phyloP scores from a whole-genome alignment of 306 rosid genomes.

The Dryas drummondii region DNA sequence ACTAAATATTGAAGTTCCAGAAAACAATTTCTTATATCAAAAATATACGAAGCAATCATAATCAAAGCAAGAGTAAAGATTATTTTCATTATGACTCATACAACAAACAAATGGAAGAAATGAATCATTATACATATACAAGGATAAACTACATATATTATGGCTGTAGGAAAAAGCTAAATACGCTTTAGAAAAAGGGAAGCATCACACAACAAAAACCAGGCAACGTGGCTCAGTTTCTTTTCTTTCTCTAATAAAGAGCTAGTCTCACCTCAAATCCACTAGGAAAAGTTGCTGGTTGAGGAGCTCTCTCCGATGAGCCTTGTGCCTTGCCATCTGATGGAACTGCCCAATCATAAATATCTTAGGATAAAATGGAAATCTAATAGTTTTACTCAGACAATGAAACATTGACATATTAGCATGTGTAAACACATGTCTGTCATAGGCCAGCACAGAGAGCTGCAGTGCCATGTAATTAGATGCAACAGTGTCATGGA shows the following conservation, averaged over 20 bases:
- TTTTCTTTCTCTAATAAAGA: background rate
- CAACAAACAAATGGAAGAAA: background rate
- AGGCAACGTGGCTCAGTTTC: background rate
- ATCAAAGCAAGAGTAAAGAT: background rate
- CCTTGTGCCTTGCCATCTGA: constrained; percentile 41
- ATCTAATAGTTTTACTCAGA: background rate
- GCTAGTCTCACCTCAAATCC: constrained; percentile 79
- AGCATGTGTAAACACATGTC: background rate
- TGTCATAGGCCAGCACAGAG: background rate
- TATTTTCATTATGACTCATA: background rate
- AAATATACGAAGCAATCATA: background rate
- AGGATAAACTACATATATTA: background rate
- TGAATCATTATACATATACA: background rate
- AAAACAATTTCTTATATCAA: background rate
- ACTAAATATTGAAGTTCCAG: background rate
- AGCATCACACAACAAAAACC: background rate
- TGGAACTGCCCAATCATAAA: constrained; percentile 40
- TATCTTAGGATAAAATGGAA: constrained; percentile 18
- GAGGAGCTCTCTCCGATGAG: constrained; percentile 51
- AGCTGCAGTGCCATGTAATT: background rate
- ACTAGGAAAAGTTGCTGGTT: constrained; percentile 61
- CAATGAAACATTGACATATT: background rate
- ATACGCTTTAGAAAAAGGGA: background rate
- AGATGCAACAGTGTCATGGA: background rate
- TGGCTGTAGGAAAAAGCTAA: background rate